phyloP scores from a whole-genome alignment of 306 rosid species.

The Gastrolobium bilobum region DNA sequence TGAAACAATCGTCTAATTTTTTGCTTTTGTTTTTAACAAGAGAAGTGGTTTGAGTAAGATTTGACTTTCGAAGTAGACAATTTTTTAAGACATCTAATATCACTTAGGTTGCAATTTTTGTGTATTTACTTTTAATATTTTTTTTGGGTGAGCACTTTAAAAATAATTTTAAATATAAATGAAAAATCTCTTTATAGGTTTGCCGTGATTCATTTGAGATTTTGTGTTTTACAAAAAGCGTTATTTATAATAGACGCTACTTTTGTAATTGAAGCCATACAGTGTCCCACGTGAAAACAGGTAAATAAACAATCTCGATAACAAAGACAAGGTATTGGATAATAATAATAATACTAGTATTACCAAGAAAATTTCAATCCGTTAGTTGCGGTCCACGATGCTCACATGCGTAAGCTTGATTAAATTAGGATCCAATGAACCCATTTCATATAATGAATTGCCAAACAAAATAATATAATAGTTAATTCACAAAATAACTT shows the following conservation, averaged over 20 bases:
- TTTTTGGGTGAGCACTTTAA: too few species aligned
- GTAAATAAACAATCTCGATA: neutral
- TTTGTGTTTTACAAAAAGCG: neutral
- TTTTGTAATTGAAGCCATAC: neutral
- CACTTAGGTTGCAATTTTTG: too few species aligned
- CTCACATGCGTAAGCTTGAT: constrained; percentile 27
- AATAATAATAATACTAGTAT: neutral
- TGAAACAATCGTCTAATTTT: neutral
- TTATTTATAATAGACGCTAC: neutral
- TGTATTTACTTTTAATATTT: too few species aligned
- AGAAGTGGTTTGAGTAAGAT: neutral
- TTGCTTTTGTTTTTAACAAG: too few species aligned
- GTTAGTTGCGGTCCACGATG: neutral
- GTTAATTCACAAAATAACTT: neutral
- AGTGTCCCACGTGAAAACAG: neutral
- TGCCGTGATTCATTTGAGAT: neutral
- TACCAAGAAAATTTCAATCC: constrained; percentile 4
- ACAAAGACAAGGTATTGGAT: neutral
- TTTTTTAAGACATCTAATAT: too few species aligned
- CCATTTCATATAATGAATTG: neutral
- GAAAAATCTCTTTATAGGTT: neutral
- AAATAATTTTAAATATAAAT: too few species aligned
- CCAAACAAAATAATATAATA: neutral
- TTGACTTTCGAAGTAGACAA: too few species aligned
- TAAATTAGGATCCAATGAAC: constrained; percentile 26